phyloP scores from a whole-genome alignment of 1,139 yeast genomes.

The Kodamaea alishanica region DNA sequence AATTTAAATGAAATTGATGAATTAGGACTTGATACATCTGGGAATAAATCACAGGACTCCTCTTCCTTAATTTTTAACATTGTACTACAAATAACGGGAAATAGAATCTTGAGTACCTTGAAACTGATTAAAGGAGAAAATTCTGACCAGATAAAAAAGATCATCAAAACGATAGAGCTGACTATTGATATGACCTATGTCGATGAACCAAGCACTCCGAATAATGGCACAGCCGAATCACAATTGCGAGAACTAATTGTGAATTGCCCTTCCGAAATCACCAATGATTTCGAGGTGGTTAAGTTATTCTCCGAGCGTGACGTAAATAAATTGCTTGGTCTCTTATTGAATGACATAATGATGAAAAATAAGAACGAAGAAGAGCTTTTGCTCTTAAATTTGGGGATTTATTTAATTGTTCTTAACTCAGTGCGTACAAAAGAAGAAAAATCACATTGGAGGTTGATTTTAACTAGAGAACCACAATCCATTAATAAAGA shows the following conservation, averaged over 20 bases:
- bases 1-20: slow-evolving; percentile 13
- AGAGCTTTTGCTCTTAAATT: slow-evolving; percentile 26
- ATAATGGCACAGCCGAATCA: slow-evolving; percentile 1
- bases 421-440: slow-evolving; percentile 16
- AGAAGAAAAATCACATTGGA: slow-evolving; percentile 26
- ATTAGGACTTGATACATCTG: slow-evolving; percentile 4
- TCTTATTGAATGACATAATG: slow-evolving; percentile 4
- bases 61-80: slow-evolving; percentile 24
- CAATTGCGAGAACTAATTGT: slow-evolving; percentile 9
- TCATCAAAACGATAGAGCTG: slow-evolving; percentile 13
- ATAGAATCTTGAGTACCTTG: slow-evolving; percentile 17
- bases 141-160: slow-evolving; percentile 15
- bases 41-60: slow-evolving; percentile 11
- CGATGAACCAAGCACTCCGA: slow-evolving; percentile 1
- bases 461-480: slow-evolving; percentile 9
- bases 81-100: slow-evolving; percentile 24
- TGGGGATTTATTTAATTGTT: slow-evolving; percentile 22
- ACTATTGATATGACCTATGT: slow-evolving; percentile 13
- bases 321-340: slow-evolving; percentile 4
- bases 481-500: not conserved
- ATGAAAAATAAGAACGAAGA: slow-evolving; percentile 25
- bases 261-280: slow-evolving; percentile 1
- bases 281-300: not conserved
- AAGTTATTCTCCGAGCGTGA: slow-evolving; percentile 1
- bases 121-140: slow-evolving; percentile 15